A percentile compares a stretch with the other conserved stretches of the same genome.
These are phyloP conservation scores for Leccinum ponderosum DNA, from an alignment of 1,284 basidiomycete genomes.

Conservation along the genomic window DNA sequence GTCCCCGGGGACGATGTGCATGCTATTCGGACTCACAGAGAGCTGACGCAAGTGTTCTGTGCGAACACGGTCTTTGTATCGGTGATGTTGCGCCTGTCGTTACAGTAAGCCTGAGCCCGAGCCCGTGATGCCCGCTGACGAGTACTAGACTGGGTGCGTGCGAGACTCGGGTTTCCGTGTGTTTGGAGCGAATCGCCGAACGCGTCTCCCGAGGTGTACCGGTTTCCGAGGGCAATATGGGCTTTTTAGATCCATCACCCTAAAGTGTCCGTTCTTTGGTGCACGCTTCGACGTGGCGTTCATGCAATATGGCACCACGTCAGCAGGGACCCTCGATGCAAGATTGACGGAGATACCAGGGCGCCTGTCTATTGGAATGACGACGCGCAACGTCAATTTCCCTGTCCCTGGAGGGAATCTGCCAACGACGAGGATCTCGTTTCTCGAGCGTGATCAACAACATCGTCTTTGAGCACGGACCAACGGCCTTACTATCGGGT, in stretches of 20 bases:
- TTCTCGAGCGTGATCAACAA: background rate
- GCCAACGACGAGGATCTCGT: background rate
- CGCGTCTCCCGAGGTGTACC: background rate
- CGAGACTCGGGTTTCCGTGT: background rate
- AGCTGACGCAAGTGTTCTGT: background rate
- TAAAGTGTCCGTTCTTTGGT: background rate
- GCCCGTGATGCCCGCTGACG: background rate
- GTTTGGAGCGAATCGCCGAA: background rate
- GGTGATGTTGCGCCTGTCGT: background rate
- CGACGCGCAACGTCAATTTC: background rate
- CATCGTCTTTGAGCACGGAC: background rate
- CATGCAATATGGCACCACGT: background rate
- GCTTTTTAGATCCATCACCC: background rate
- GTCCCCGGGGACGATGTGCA: background rate
- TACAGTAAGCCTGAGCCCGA: background rate
- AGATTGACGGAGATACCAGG: background rate
- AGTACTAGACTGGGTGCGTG: background rate
- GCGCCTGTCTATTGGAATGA: background rate
- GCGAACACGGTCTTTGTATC: background rate
- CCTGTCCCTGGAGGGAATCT: background rate
- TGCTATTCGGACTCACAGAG: background rate
- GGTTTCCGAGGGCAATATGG: background rate
- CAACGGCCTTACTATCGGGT: background rate
- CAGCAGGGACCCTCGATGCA: background rate
- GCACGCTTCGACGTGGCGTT: background rate